These are phyloP conservation scores for Monilinia laxa DNA, from an alignment of 2,329 filamentous ascomycete genomes.

Conservation along the genomic window DNA sequence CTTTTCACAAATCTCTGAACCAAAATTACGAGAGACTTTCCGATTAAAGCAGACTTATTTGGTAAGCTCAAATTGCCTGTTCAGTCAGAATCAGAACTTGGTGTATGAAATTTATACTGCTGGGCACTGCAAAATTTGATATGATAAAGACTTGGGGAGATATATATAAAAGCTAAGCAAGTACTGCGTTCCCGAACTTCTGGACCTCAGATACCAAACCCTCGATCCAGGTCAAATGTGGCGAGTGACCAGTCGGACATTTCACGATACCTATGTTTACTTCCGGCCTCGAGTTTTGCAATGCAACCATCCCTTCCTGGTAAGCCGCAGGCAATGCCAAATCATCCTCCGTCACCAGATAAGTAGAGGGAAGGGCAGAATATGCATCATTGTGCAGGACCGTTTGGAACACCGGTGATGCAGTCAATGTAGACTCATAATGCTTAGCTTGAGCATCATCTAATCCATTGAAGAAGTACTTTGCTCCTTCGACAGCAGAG, in stretches of 20 bases:
- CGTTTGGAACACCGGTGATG: constrained; percentile 14
- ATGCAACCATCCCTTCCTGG: constrained; percentile 9
- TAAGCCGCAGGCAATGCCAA: constrained; percentile 19
- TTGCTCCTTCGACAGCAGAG: constrained; percentile 17
- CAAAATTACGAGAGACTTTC: neutral
- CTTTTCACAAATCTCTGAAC: neutral
- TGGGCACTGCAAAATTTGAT: neutral
- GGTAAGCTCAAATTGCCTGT: neutral
- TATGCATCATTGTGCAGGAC: constrained; percentile 25
- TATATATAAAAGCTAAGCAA: neutral
- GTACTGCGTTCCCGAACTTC: neutral
- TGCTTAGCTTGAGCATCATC: constrained; percentile 8
- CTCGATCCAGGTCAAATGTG: constrained; percentile 10
- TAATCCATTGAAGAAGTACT: constrained; percentile 26
- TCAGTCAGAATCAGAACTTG: neutral
- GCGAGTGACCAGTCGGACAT: constrained; percentile 8
- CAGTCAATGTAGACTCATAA: constrained; percentile 22
- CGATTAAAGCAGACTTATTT: neutral
- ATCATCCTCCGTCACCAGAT: constrained; percentile 25
- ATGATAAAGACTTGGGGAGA: neutral
- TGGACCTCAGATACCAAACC: neutral
- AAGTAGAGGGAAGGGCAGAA: constrained; percentile 17
- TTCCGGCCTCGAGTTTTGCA: constrained; percentile 5
- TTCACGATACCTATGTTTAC: constrained; percentile 8
- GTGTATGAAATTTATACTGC: neutral